Evolutionary conservation across 1,284 basidiomycete species (phyloP).

Genomic region (Inonotus hispidus): DNA sequence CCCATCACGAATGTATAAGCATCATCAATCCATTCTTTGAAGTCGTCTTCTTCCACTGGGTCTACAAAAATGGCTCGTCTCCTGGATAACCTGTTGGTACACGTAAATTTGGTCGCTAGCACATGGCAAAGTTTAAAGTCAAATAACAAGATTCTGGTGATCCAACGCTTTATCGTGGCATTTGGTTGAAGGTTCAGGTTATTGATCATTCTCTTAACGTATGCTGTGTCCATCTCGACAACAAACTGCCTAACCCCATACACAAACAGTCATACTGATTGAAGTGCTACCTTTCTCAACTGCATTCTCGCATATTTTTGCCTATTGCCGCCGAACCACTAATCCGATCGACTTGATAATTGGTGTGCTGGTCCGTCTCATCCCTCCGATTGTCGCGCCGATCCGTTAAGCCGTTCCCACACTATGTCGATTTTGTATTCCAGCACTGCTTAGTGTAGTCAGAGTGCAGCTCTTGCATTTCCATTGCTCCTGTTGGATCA

Average conservation of each 20-base stretch:
- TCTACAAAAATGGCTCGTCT: neutral
- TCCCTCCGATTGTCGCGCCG: too few species aligned
- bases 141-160: slow-evolving; percentile 20
- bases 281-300: too few species aligned
- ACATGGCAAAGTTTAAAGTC: slow-evolving; percentile 21
- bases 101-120: slow-evolving; percentile 7
- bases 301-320: too few species aligned
- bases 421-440: too few species aligned
- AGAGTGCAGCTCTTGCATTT: too few species aligned
- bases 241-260: slow-evolving; percentile 11
- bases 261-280: neutral
- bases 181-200: slow-evolving; percentile 21
- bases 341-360: too few species aligned
- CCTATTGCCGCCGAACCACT: too few species aligned
- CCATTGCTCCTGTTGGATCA: too few species aligned
- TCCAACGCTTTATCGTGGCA: slow-evolving; percentile 23
- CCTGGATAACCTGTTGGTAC: neutral
- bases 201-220: slow-evolving; percentile 23
- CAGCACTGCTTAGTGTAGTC: too few species aligned
- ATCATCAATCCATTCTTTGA: slow-evolving; percentile 2
- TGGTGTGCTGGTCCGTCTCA: too few species aligned
- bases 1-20: neutral
- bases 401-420: too few species aligned
- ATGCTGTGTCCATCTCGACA: slow-evolving; percentile 22
- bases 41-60: neutral